Evolutionary conservation across 1,284 basidiomycete genomes (phyloP), one percentile per base, ranked within the genome.

Genomic region (Rhodotorula sp.): DNA sequence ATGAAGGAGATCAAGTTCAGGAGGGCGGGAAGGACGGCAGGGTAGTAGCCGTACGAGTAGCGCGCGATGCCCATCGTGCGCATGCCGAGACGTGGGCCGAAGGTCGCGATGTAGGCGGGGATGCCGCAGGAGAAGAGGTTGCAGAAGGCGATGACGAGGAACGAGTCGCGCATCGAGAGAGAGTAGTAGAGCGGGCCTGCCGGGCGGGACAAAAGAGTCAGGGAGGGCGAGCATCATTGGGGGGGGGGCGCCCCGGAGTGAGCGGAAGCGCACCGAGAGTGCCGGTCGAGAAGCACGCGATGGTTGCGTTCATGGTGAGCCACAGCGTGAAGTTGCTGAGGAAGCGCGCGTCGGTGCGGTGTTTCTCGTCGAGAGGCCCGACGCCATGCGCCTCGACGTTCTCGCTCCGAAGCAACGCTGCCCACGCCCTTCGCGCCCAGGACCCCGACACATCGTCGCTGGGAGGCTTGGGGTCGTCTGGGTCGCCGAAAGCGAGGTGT

Each of bases 1-100:
- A 56, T 59, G 51, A 73, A 63, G 10, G 81, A 82, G 26, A 71
- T 82, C 81, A 89, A 82, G 74, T 89, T 88, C 75, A 90, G 80
- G 28, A 89, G 76, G 50, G 86, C 86, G 7, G 87, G 87, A 22
- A 88, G 48, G 37, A 88, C 84, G 56, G 87, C 85, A 3, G 87
- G 87, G 74, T 84, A 88, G 77, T 86, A 90, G 57, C 88, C 89
- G 75, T 26, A 64, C 59, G 62, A 65, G 59, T 71, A 75, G 31
- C 89, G 83, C 10, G 91, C 87, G 68, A 87, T 86, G 28, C 91
- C 86, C 89, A 94, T 92, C 76, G 93, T 91, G n/a, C 92, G 85
- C 82, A 94, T 85, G 15, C 92, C 92, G 0, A 71, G 37, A 6
- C 68, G 55, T 1, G 59, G 31, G 8, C 62, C 61, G 18, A 79